These are phyloP conservation scores for Globisporangium canariense DNA, from an alignment of 352 stramenopile species.

Conservation along the genomic window DNA sequence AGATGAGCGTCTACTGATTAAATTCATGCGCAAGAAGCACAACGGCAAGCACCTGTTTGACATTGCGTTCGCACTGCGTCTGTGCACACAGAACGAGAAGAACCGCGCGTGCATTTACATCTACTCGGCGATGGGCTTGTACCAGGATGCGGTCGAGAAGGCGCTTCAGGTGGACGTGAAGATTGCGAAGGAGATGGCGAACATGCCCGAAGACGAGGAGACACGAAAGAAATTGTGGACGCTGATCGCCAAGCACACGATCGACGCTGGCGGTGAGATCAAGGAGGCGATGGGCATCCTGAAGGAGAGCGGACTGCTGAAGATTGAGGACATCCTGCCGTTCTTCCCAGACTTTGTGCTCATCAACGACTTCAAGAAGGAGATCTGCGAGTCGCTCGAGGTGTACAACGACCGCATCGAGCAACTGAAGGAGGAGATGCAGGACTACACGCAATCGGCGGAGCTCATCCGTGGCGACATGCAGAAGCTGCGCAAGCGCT, in stretches of 20 bases:
- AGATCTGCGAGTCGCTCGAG: conserved; percentile 92
- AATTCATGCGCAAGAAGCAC: conserved; percentile 89
- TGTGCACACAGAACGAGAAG: conserved; percentile 92
- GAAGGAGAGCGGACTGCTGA: conserved; percentile 84
- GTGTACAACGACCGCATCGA: conserved; percentile 91
- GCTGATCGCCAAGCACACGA: conserved; percentile 91
- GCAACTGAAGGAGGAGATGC: conserved; percentile 91
- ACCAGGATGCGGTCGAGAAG: conserved; percentile 91
- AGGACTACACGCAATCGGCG: conserved; percentile 89
- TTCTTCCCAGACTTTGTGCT: conserved; percentile 95
- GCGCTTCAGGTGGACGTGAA: conserved; percentile 89
- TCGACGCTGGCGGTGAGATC: conserved; percentile 84
- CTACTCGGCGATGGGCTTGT: conserved; percentile 91
- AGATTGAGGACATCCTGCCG: conserved; percentile 93
- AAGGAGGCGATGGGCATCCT: conserved; percentile 85
- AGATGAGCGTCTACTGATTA: conserved; percentile 86
- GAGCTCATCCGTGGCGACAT: conserved; percentile 90
- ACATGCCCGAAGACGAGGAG: conserved; percentile 87
- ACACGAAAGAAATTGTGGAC: conserved; percentile 93
- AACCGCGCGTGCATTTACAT: conserved; percentile 93
- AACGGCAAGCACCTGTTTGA: conserved; percentile 87
- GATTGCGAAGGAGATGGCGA: conserved; percentile 92
- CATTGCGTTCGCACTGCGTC: conserved; percentile 88
- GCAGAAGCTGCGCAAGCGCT: conserved; percentile 84
- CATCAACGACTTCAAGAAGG: conserved; percentile 95